Base-by-base conservation (phyloP, 352 stramenopile genomes). In the Phytophthora ramorum region DNA sequence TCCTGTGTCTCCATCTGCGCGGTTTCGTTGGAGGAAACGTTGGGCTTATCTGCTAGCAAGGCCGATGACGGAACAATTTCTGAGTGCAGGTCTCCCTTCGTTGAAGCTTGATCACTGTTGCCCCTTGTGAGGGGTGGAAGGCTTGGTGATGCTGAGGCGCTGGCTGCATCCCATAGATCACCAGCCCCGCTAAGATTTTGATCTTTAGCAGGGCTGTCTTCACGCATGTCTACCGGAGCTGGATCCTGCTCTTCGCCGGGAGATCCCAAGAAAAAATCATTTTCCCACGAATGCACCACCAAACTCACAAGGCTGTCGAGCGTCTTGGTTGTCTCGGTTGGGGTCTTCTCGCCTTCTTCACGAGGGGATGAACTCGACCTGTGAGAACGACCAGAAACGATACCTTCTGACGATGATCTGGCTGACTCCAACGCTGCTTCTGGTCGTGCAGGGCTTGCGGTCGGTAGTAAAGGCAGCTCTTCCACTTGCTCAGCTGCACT, bases 261-360 rank as follows among this genome's bases (percentile, higher is more conserved):
- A 32, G 35, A 49, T 5, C 40, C 37, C 16, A 58, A 69, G 13
- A 63, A 63, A 26, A 69, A 70, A 4, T 79, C 69, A 10, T 79
- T 75, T 34, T 71, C 61, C 78, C 78, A 87, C 13, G 73, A 79
- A 43, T 85, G 78, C 10, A 87, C 71, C 16, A 87, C 76, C 34
- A 83, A 75, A 35, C 66, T 83, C 2, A 87, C 61, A n/a, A 87
- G 62, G 22, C 48, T 75, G 37, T 87, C 59, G 1, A 87, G 63
- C 2, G 62, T 71, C 22, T 68, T 68, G 12, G 62, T 24, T 17
- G 62, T 71, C 32, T 75, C 56, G 7, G 7, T 32, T 53, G 40
- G 50, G 3, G 50, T 13, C 8, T 13, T n/a, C 9, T 54, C 26
- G 2, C 41, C 34, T 47, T 35, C 48, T 16, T 19, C 49, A n/a